phyloP scores from a whole-genome alignment of 2,329 filamentous ascomycete genomes.

The Cercospora sp. region DNA sequence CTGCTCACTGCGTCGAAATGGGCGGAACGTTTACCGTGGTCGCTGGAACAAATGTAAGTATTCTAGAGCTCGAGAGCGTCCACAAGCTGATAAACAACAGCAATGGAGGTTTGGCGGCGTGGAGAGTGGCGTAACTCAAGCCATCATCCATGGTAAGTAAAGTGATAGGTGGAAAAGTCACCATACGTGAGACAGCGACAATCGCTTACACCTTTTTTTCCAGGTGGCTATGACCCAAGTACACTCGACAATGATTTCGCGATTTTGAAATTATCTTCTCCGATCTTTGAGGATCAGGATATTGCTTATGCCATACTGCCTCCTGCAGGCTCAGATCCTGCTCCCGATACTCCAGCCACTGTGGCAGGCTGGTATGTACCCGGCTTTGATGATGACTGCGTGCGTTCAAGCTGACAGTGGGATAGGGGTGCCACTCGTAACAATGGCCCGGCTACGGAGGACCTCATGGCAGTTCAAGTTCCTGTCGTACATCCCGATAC shows the following conservation, averaged over 20 bases:
- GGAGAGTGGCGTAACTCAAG: neutral
- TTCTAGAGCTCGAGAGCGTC: neutral
- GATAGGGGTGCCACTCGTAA: neutral
- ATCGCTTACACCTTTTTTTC: no score
- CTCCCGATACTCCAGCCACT: neutral
- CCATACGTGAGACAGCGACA: no score
- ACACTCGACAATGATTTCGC: neutral
- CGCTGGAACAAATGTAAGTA: constrained; percentile 3
- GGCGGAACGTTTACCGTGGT: neutral
- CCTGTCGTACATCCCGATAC: neutral
- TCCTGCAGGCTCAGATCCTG: constrained; percentile 1
- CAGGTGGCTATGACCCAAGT: neutral
- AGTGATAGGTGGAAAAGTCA: no score
- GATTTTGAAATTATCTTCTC: neutral
- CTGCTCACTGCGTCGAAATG: constrained; percentile 6
- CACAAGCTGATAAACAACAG: neutral
- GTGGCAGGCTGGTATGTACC: constrained; percentile 3
- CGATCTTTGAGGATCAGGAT: neutral
- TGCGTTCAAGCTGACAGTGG: neutral
- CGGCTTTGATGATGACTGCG: neutral
- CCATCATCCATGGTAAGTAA: neutral
- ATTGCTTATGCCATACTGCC: neutral
- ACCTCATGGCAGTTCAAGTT: constrained; percentile 1
- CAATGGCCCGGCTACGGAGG: neutral
- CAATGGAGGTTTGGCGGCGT: neutral